Conservation (phyloP, 768 basidiomycete species). For the Collybiopsis confluens region DNA sequence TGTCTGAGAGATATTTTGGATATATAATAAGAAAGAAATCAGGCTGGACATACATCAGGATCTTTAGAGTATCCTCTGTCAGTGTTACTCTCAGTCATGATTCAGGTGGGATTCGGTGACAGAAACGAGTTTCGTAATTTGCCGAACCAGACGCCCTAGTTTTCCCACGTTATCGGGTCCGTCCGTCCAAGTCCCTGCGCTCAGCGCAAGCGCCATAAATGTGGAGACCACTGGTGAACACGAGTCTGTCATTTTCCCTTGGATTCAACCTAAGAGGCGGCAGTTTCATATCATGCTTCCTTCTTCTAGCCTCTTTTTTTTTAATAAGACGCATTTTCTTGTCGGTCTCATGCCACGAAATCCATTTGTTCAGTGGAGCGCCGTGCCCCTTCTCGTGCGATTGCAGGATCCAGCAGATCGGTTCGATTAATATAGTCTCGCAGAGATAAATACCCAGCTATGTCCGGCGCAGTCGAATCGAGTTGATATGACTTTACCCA, state of each 20-base stretch:
- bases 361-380: neutral
- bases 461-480: neutral
- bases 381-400: neutral
- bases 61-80: conserved; percentile 67
- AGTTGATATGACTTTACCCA: conserved; percentile 24
- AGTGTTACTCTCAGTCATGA: conserved; percentile 38
- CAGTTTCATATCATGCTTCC: no score
- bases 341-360: no score
- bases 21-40: neutral
- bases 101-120: conserved; percentile 42
- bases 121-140: conserved; percentile 36
- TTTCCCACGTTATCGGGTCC: no score
- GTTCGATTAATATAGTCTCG: neutral
- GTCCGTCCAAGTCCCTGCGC: no score
- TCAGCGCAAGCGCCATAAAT: no score
- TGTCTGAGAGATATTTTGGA: conserved; percentile 35
- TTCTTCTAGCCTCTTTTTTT: no score
- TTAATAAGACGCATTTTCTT: no score
- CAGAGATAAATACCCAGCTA: neutral
- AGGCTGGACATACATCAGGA: conserved; percentile 37
- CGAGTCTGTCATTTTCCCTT: no score
- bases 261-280: no score
- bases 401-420: neutral
- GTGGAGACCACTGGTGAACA: no score
- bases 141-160: neutral